These are phyloP conservation scores for Colletotrichum coccodes DNA, from an alignment of 2,329 filamentous ascomycete genomes.

Conservation along the genomic window DNA sequence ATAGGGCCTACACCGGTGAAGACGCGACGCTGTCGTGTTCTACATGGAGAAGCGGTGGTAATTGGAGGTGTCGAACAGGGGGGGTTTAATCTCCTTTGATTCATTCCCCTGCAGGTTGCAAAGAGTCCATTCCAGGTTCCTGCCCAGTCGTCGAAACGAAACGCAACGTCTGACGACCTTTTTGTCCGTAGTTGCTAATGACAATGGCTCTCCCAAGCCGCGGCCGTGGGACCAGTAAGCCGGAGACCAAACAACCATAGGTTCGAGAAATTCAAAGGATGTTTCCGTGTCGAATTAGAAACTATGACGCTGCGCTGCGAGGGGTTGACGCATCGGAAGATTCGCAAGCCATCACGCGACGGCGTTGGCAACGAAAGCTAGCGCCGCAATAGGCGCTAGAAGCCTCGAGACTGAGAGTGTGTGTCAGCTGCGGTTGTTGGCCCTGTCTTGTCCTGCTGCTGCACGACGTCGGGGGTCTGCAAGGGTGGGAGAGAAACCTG, in stretches of 20 bases:
- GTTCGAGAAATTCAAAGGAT: neutral
- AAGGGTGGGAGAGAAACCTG: slow-evolving; percentile 27
- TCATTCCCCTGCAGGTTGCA: slow-evolving; percentile 2
- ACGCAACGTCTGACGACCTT: neutral
- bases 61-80: neutral
- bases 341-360: neutral
- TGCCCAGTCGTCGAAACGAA: slow-evolving; percentile 18
- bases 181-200: neutral
- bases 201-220: neutral
- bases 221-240: neutral
- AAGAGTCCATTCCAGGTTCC: neutral
- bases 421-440: neutral
- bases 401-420: neutral
- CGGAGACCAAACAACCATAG: neutral
- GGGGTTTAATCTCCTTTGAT: slow-evolving; percentile 15
- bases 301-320: slow-evolving; percentile 4
- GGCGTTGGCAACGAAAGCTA: neutral
- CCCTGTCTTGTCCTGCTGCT: neutral
- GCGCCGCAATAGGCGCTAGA: neutral
- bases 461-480: slow-evolving; percentile 21
- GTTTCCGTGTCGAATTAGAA: neutral
- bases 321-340: neutral
- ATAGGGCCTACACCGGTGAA: slow-evolving; percentile 27
- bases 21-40: slow-evolving; percentile 9
- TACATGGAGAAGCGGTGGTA: neutral